Evolutionary conservation across 2,329 filamentous ascomycete genomes (phyloP).

Genomic region (Chalara sp.): DNA sequence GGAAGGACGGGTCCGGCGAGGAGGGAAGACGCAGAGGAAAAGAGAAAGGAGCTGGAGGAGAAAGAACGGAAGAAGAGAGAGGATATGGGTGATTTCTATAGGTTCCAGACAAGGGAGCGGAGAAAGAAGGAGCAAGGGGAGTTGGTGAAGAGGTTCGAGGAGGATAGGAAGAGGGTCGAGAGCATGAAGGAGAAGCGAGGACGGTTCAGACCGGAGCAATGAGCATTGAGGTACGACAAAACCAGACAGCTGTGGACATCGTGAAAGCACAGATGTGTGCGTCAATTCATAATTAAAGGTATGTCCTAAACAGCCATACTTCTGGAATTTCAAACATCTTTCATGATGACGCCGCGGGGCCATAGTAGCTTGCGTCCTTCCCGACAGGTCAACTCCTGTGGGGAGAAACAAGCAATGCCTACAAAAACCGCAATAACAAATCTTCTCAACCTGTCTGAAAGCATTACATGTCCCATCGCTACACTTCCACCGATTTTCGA

Average conservation of each 20-base stretch:
- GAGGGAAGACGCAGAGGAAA: slow-evolving; percentile 61
- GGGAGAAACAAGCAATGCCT: slow-evolving; percentile 38
- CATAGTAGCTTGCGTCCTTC: slow-evolving; percentile 33
- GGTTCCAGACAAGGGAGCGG: slow-evolving; percentile 76
- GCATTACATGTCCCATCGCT: not conserved
- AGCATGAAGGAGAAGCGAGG: slow-evolving; percentile 63
- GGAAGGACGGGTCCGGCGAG: slow-evolving; percentile 68
- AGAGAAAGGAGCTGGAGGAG: slow-evolving; percentile 52
- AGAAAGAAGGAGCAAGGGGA: slow-evolving; percentile 68
- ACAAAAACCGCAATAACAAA: slow-evolving; percentile 56
- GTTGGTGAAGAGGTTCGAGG: slow-evolving; percentile 66
- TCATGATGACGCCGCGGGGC: slow-evolving; percentile 46
- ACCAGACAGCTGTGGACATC: too few relatives aligned
- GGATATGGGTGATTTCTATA: slow-evolving; percentile 68
- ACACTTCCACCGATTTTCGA: too few relatives aligned
- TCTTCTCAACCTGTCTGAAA: slow-evolving; percentile 62
- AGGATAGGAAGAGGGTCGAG: slow-evolving; percentile 65
- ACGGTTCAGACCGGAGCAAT: slow-evolving; percentile 46
- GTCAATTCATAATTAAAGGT: too few relatives aligned
- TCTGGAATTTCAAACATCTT: slow-evolving; percentile 1
- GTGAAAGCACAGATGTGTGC: too few relatives aligned
- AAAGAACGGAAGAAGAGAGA: slow-evolving; percentile 56
- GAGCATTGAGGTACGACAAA: slow-evolving; percentile 3
- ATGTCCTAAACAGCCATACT: too few relatives aligned
- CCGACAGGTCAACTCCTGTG: slow-evolving; percentile 23